Base-by-base conservation (phyloP, 129 eudicot species). In the Flaveria linearis region DNA sequence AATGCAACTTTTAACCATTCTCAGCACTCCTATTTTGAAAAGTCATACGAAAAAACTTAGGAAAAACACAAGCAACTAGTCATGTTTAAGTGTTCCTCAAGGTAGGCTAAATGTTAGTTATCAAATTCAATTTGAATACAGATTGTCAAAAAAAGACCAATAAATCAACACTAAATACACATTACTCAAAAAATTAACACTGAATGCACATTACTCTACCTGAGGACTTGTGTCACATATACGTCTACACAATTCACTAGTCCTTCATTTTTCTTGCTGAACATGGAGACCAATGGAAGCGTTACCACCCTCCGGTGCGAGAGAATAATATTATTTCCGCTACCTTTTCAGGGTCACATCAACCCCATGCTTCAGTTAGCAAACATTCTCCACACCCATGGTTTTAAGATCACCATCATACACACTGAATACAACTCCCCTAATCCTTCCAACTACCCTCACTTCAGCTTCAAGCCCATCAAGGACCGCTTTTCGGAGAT, bases 351-450 rank as follows among this genome's bases (percentile, higher is more conserved):
- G 47, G 93, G 93, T 56, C 88, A 88, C 43, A 68, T 83, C 9
- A 88, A 71, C 15, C 93, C 90, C 53, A 88, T 88, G 93, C 69
- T 85, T 61, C 86, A 88, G 17, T 79, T 88, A 5, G 90, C 90
- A 23, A 81, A 76, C 72, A 76, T 88, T 49, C 86, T 88, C 28
- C 75, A 83, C 68, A 60, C 81, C 9, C 76, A 50, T 22, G 90
- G 88, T 6, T 88, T 88, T 46, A 56, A 65, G 2, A 83, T 88
- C 5, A 78, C 88, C 46, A 81, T 88, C 7, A 73, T 88, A 25
- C 86, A 85, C 80, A 52, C 84, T 1, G 41, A 63, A 42, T 79
- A 42, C 69, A 81, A 83, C 72, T 68, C 83, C 43, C 85, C 84
- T 0, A 46, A 81, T 53, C 69, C 57, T 2, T 53, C 84, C 10